Conservation (phyloP, 495 filamentous ascomycete species). For the Aspergillus incahuasiensis region DNA sequence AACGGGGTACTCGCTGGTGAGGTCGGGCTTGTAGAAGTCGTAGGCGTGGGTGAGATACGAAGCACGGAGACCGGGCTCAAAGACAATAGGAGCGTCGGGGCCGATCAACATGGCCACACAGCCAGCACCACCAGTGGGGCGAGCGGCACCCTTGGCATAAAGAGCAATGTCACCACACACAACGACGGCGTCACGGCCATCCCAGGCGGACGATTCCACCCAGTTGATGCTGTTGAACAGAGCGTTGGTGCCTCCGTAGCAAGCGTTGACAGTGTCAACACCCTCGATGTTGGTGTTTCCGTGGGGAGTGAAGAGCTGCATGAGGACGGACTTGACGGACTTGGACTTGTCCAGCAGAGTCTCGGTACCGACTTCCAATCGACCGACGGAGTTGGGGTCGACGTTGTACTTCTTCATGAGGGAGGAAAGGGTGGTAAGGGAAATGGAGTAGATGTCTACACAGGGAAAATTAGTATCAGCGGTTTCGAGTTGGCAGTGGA, state of each 20-base stretch:
- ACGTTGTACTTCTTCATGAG: constrained; percentile 91
- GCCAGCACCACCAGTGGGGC: constrained; percentile 93
- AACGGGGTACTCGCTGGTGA: constrained; percentile 95
- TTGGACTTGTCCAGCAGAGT: constrained; percentile 99
- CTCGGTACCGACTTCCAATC: constrained; percentile 97
- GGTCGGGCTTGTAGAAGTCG: constrained; percentile 98
- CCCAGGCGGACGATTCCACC: constrained; percentile 97
- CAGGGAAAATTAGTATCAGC: background rate
- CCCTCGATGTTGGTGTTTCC: constrained; percentile 92
- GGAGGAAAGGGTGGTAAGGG: constrained; percentile 82
- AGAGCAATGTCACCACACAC: constrained; percentile 96
- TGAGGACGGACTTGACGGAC: constrained; percentile 98
- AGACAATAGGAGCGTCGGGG: constrained; percentile 82
- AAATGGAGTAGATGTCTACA: constrained; percentile 95
- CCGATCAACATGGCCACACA: constrained; percentile 93
- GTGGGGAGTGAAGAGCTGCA: constrained; percentile 88
- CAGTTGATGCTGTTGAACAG: constrained; percentile 97
- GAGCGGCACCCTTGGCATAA: constrained; percentile 92
- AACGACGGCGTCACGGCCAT: constrained; percentile 90
- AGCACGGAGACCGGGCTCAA: constrained; percentile 89
- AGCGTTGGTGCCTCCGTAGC: constrained; percentile 97
- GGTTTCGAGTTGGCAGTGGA: background rate
- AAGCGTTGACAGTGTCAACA: constrained; percentile 94
- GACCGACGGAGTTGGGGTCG: constrained; percentile 83
- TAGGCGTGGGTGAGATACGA: constrained; percentile 93